Evolutionary conservation across 257 asterid genomes (phyloP).

Genomic region (Solanum medicagineum): DNA sequence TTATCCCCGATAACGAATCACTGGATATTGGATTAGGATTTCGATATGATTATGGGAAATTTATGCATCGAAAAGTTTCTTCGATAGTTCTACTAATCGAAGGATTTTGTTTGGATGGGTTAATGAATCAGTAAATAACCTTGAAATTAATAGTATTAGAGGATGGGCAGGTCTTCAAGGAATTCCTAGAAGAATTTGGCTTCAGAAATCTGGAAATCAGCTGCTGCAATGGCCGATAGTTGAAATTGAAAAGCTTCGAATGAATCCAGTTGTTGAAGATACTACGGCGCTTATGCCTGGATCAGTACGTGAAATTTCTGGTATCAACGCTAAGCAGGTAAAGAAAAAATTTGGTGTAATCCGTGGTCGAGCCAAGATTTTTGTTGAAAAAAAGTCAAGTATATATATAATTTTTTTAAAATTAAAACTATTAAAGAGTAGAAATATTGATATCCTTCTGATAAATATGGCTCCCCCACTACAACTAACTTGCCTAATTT

Average conservation of each 20-base stretch:
- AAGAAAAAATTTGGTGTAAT: background rate
- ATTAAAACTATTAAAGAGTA: too few species aligned
- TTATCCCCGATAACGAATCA: conserved; percentile 13
- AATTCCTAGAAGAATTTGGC: conserved; percentile 6
- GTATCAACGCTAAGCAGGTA: conserved; percentile 23
- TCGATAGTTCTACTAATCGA: conserved; percentile 16
- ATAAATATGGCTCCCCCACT: too few species aligned
- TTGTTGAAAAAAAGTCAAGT: too few species aligned
- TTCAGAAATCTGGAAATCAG: conserved; percentile 4
- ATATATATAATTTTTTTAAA: too few species aligned
- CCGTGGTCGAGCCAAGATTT: background rate
- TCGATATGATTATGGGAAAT: conserved; percentile 35
- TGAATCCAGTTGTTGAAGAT: background rate
- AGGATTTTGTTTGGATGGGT: conserved; percentile 40
- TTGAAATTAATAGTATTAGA: background rate
- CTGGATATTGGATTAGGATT: conserved; percentile 8
- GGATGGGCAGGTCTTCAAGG: conserved; percentile 24
- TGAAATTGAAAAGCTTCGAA: conserved; percentile 2
- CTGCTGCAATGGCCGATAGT: conserved; percentile 7
- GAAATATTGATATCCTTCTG: too few species aligned
- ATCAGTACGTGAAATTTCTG: conserved; percentile 9
- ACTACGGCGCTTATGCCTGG: conserved; percentile 1
- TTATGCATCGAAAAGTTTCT: conserved; percentile 44
- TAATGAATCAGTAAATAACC: conserved; percentile 17
- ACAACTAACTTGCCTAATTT: too few species aligned